Evolutionary conservation across 2,329 filamentous ascomycete species (phyloP).

Genomic region (Ophiostoma sp.): DNA sequence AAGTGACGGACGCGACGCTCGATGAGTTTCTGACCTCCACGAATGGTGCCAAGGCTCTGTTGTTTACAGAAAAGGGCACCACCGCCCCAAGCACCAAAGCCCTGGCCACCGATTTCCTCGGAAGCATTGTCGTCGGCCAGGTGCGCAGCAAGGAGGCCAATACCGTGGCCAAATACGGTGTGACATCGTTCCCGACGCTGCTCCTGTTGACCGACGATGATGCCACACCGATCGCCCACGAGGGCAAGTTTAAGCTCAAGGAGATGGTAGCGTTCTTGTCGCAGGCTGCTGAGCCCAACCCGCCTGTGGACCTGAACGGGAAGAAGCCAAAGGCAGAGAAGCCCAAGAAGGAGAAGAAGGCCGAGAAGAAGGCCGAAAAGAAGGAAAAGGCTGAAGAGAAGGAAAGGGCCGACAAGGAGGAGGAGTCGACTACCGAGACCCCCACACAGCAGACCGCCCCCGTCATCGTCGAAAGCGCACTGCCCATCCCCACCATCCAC

Average conservation of each 20-base stretch:
- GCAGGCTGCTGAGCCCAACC: constrained; percentile 76
- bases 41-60: constrained; percentile 75
- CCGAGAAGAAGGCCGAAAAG: constrained; percentile 34
- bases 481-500: constrained; percentile 66
- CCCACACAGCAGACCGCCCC: constrained; percentile 44
- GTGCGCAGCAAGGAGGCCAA: constrained; percentile 77
- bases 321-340: constrained; percentile 39
- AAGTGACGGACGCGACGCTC: constrained; percentile 75
- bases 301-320: constrained; percentile 55
- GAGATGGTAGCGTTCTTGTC: constrained; percentile 80
- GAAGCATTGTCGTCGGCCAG: constrained; percentile 72
- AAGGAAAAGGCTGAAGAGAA: constrained; percentile 42
- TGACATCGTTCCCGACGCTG: constrained; percentile 77
- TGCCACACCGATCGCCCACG: constrained; percentile 70
- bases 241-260: constrained; percentile 83
- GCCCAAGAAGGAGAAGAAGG: constrained; percentile 24
- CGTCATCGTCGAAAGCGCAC: constrained; percentile 54
- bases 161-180: constrained; percentile 70
- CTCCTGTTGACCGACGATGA: constrained; percentile 73
- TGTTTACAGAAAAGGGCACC: constrained; percentile 92
- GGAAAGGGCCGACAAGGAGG: constrained; percentile 41
- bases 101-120: constrained; percentile 44
- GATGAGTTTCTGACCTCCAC: constrained; percentile 67
- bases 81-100: constrained; percentile 65
- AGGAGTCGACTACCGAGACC: constrained; percentile 44